phyloP scores from a whole-genome alignment of 768 basidiomycete genomes.

The Naganishia onofrii region DNA sequence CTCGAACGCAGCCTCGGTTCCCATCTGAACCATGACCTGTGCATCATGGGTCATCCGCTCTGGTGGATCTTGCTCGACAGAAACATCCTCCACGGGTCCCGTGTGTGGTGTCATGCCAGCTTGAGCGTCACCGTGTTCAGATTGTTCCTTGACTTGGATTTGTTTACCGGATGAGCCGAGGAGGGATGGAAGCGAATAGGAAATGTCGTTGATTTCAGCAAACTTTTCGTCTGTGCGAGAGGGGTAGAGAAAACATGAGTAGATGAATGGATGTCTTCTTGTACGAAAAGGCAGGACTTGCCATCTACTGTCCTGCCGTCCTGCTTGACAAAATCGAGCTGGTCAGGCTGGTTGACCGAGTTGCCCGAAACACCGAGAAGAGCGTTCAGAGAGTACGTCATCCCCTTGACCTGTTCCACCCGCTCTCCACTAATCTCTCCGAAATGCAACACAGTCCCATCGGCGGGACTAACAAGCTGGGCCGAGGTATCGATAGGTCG shows the following conservation, averaged over 20 bases:
- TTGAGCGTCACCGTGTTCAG: conserved; percentile 1
- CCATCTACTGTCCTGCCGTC: conserved; percentile 53
- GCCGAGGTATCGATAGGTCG: conserved; percentile 72
- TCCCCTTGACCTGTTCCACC: conserved; percentile 96
- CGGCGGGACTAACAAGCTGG: conserved; percentile 84
- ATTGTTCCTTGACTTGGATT: conserved; percentile 31
- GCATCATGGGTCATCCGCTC: conserved; percentile 63
- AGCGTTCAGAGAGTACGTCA: conserved; percentile 92
- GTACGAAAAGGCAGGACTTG: not conserved
- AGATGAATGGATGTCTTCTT: not conserved
- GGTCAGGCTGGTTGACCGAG: conserved; percentile 42
- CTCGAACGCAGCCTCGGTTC: conserved; percentile 25
- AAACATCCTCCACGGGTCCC: conserved; percentile 55
- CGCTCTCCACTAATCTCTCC: conserved; percentile 73
- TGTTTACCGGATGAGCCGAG: conserved; percentile 58
- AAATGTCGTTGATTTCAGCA: conserved; percentile 94
- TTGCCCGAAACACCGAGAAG: conserved; percentile 64
- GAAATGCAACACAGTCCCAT: conserved; percentile 87
- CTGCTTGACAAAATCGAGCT: conserved; percentile 53
- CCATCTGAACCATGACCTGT: conserved; percentile 60
- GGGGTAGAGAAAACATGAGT: not conserved
- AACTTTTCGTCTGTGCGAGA: conserved; percentile 69
- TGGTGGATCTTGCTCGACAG: conserved; percentile 33
- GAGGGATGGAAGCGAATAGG: conserved; percentile 87
- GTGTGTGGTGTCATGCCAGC: conserved; percentile 43